Base-by-base conservation (phyloP, 139 green algal genomes). In the Chlorella sp. region DNA sequence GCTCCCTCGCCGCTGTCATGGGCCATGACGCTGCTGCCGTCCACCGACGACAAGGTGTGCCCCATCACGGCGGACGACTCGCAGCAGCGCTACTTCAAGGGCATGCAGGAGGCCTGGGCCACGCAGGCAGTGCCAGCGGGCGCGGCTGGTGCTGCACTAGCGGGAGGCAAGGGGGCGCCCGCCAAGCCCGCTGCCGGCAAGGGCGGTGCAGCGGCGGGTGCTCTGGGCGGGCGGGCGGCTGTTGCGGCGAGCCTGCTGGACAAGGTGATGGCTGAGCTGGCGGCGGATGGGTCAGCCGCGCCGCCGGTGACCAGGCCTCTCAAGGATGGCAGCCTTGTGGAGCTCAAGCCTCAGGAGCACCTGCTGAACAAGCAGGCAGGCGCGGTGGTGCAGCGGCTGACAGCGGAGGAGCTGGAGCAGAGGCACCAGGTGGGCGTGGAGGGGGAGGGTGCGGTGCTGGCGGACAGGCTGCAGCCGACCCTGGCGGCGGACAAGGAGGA, bases 1-100 rank as follows among this genome's bases (percentile, higher is more conserved):
- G 30, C 30, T 1, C 20, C 10, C 2, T 30, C 29, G 4, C 26
- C n/a, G 66, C 35, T 36, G 62, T 35, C 65, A 27, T 65, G 51
- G 32, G 51, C 2, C 2, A 6, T 62, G n/a, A 64, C 20, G 27
- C n/a, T 64, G 67, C 27, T 83, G 68, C 76, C 84, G 34, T 73
- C 70, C 1, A 49, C 51, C 1, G 84, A 89, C 32, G 84, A 85
- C n/a, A 80, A 79, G 68, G 60, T 73, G 62, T 85, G 78, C 55
- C 75, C 80, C 0, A 62, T 89, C 24, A 31, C 71, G 0, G 31
- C 70, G 5, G 84, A 89, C 61, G 78, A 85, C 30, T 69, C 73
- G 2, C 79, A 75, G 35, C 35, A 78, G 49, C 75, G 75, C 24
- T 78, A 87, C 84, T 80, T 85, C 60, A 71, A 75, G 49, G 36